Evolutionary conservation across 2,329 filamentous ascomycete species (phyloP), one percentile per base, ranked within the genome.

Genomic region (Drechslerella coelobrocha): DNA sequence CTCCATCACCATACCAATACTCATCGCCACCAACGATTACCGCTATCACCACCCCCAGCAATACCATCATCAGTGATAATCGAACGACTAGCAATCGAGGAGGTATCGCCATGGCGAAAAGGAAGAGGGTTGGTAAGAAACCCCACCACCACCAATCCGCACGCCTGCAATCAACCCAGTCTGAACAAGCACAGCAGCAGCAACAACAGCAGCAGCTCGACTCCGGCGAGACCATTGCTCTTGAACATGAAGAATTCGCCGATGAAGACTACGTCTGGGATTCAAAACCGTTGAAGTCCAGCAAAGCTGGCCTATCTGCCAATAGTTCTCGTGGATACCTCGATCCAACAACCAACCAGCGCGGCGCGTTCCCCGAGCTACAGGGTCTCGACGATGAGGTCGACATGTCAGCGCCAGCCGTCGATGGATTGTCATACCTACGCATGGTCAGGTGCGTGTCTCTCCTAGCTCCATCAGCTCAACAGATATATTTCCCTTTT

Each of bases 381-480:
- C 59, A 72, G 31, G 73, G 73, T 6, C 27, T 75, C 9, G 73
- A 75, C n/a, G 73, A 72, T 9, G 61, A 71, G 10, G 60, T 55
- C 8, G 68, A 72, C 59, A 73, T 76, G 31, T 75, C 71, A 9
- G 68, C 74, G 7, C 75, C 74, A 2, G 73, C 74, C 0, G 60
- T 62, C 14, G 74, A 76, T 47, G 75, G 75, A 2, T 37, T 76
- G 34, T 73, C 75, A 27, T 76, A 76, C 50, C 56, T 76, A 19
- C 73, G 74, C 27, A 76, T 76, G 75, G 74, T 76, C 23, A 72
- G 75, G 74, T 76, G 48, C 47, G 60, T 65, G 26, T 21, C 53
- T 45, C 19, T 7, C 8, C 4, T 26, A 48, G 23, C n/a, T n/a
- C n/a, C n/a, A n/a, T n/a, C n/a, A n/a, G n/a, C n/a, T n/a, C n/a